Percentiles rank a stretch among this genome's conserved stretches.
Conservation (phyloP, 2,329 filamentous ascomycete species). For the Simplicillium aogashimaense region DNA sequence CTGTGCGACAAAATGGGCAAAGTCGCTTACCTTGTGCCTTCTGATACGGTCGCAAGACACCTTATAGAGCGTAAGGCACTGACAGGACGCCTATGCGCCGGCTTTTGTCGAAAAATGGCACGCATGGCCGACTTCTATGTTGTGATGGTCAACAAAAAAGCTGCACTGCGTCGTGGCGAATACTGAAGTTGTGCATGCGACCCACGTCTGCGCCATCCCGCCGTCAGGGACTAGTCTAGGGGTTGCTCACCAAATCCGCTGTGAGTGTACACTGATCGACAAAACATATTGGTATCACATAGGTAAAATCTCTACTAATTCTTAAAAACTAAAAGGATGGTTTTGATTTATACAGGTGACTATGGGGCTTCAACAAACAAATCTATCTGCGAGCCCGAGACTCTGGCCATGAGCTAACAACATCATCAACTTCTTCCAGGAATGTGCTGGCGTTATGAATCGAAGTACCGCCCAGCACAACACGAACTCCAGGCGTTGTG, state of each 20-base stretch:
- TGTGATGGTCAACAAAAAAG: too few relatives aligned
- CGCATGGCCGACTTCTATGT: slow-evolving; percentile 14
- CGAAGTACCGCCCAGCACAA: slow-evolving; percentile 80
- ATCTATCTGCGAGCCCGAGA: too few relatives aligned
- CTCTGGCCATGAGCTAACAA: slow-evolving; percentile 79
- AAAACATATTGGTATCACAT: too few relatives aligned
- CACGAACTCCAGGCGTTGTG: slow-evolving; percentile 74
- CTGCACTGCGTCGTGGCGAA: too few relatives aligned
- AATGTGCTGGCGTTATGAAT: slow-evolving; percentile 85
- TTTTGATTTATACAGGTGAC: too few relatives aligned
- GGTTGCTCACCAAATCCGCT: not conserved
- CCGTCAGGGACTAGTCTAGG: too few relatives aligned
- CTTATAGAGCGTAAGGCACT: slow-evolving; percentile 9
- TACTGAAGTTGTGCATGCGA: too few relatives aligned
- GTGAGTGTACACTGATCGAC: too few relatives aligned
- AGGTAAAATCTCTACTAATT: too few relatives aligned
- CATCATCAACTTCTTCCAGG: slow-evolving; percentile 84
- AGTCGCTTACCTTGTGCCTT: slow-evolving; percentile 16
- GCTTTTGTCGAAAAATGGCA: slow-evolving; percentile 14
- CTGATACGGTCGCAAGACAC: slow-evolving; percentile 20
- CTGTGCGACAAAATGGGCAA: not conserved
- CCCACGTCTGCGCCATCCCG: too few relatives aligned
- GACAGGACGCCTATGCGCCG: slow-evolving; percentile 11
- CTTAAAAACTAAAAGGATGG: too few relatives aligned
- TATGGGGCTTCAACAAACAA: too few relatives aligned